Evolutionary conservation across 805 yeast species (phyloP).

Genomic region (Cyberlindnera sargentensis): DNA sequence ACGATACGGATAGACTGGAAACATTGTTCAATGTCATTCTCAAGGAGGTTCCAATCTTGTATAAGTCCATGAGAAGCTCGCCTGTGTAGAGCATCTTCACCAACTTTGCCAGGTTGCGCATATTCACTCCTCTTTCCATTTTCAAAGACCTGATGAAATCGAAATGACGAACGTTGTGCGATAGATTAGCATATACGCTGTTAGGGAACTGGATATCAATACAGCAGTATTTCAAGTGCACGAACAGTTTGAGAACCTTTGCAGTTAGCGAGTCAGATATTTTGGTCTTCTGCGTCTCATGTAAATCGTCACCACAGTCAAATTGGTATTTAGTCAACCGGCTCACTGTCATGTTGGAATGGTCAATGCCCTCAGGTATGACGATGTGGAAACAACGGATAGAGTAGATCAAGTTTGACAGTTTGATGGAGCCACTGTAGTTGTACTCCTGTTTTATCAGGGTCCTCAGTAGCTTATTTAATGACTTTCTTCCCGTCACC

Average conservation of each 20-base stretch:
- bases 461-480: background rate
- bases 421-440: too few species aligned
- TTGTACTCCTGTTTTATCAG: background rate
- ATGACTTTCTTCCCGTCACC: background rate
- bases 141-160: background rate
- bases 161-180: background rate
- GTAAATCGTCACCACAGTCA: background rate
- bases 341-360: background rate
- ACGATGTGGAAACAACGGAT: background rate
- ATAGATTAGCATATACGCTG: background rate
- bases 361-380: background rate
- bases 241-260: background rate
- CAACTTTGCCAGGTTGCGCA: background rate
- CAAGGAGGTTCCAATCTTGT: constrained; percentile 4
- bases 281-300: too few species aligned
- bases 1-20: constrained; percentile 1
- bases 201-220: background rate
- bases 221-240: background rate
- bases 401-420: background rate
- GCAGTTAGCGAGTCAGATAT: background rate
- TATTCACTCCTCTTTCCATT: background rate
- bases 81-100: background rate
- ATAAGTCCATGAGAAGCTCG: background rate
- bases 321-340: background rate
- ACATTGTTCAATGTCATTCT: constrained; percentile 1